These are phyloP conservation scores for Neofusicoccum sp. DNA, from an alignment of 2,329 filamentous ascomycete genomes.

Conservation along the genomic window DNA sequence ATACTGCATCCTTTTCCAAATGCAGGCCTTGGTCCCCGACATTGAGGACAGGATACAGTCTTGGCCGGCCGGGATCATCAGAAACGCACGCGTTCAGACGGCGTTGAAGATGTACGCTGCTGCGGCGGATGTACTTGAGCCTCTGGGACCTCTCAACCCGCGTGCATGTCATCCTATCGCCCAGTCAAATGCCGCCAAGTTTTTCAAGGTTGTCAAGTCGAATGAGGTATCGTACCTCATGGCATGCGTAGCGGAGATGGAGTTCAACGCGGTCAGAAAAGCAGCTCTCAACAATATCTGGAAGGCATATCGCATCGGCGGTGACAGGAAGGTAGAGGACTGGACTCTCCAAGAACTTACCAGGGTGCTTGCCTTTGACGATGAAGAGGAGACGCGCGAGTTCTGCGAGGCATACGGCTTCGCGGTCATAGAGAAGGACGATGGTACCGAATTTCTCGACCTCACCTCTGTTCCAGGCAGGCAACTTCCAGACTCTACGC, in stretches of 20 bases:
- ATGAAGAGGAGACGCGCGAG: constrained; percentile 50
- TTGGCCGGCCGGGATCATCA: constrained; percentile 51
- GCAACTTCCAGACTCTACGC: constrained; percentile 28
- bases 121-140: constrained; percentile 53
- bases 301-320: constrained; percentile 54
- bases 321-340: constrained; percentile 51
- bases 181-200: constrained; percentile 57
- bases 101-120: constrained; percentile 58
- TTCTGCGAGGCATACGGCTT: constrained; percentile 57
- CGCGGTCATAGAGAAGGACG: constrained; percentile 45
- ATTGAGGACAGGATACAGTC: constrained; percentile 58
- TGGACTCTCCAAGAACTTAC: constrained; percentile 57
- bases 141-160: constrained; percentile 52
- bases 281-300: constrained; percentile 56
- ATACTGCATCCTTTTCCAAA: constrained; percentile 57
- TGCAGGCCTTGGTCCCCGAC: constrained; percentile 50
- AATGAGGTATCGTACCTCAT: constrained; percentile 59
- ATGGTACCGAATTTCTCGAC: constrained; percentile 52
- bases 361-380: constrained; percentile 55
- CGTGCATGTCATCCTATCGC: constrained; percentile 52
- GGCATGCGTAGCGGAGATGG: constrained; percentile 63
- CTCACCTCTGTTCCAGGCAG: constrained; percentile 47
- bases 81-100: constrained; percentile 53
- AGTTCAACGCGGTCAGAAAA: constrained; percentile 59
- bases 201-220: constrained; percentile 58